A percentile compares a stretch with the other conserved stretches of the same genome.
Conservation (phyloP, 1,284 basidiomycete genomes). For the Bondarzewia mesenterica region DNA sequence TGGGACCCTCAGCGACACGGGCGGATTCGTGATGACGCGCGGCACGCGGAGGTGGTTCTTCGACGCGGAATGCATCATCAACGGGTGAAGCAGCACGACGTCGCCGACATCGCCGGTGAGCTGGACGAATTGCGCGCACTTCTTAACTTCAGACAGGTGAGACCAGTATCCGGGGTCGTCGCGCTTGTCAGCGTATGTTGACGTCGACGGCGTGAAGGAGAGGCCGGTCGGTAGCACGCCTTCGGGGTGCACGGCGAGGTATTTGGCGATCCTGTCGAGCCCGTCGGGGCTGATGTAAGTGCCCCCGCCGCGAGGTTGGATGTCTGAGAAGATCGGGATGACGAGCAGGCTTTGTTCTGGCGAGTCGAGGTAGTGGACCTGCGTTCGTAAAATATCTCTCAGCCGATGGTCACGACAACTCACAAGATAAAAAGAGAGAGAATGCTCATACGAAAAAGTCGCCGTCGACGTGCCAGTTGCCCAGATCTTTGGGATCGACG, state of each 20-base stretch:
- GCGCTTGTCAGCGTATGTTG: constrained; percentile 23
- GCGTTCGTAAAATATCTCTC: neutral
- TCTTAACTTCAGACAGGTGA: constrained; percentile 32
- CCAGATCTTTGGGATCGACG: constrained; percentile 34
- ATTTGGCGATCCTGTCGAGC: constrained; percentile 40
- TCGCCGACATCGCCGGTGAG: constrained; percentile 51
- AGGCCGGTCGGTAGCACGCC: constrained; percentile 39
- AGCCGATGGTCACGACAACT: neutral
- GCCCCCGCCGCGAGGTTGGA: constrained; percentile 42
- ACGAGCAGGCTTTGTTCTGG: constrained; percentile 54
- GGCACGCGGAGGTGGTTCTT: constrained; percentile 46
- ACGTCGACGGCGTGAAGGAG: constrained; percentile 38
- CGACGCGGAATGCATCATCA: constrained; percentile 59
- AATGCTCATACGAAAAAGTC: constrained; percentile 45
- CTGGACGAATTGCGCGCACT: constrained; percentile 43
- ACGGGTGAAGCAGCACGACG: constrained; percentile 53
- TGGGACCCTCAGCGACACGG: constrained; percentile 42
- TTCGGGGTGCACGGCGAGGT: constrained; percentile 46
- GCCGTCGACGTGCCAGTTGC: constrained; percentile 60
- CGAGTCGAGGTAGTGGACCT: constrained; percentile 55
- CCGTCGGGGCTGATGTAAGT: constrained; percentile 52
- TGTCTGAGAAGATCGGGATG: constrained; percentile 50
- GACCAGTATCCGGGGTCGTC: constrained; percentile 37
- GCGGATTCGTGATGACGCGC: constrained; percentile 56
- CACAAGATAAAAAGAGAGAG: neutral